phyloP scores from a whole-genome alignment of 352 stramenopile species.

The Phytophthora pisi region DNA sequence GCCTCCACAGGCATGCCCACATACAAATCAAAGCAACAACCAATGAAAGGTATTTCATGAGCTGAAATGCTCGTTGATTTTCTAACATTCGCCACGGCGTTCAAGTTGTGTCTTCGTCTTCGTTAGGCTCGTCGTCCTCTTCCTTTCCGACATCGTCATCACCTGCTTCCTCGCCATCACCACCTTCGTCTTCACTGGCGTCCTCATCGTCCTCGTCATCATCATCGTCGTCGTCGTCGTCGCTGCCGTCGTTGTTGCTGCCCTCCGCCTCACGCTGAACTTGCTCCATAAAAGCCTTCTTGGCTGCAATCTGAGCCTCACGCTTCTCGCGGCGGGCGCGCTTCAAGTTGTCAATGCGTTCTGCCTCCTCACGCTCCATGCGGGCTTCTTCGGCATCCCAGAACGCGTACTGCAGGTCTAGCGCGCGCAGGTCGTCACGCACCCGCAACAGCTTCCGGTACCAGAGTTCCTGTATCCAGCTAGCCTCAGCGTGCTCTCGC shows the following conservation, averaged over 20 bases:
- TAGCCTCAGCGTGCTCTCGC: slow-evolving; percentile 29
- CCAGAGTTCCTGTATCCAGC: slow-evolving; percentile 47
- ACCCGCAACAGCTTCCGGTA: slow-evolving; percentile 65
- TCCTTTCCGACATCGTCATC: slow-evolving; percentile 26
- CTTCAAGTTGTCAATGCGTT: slow-evolving; percentile 56
- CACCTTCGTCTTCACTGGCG: slow-evolving; percentile 16
- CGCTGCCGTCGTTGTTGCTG: slow-evolving; percentile 11
- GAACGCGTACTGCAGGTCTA: slow-evolving; percentile 66
- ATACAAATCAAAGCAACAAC: slow-evolving; percentile 24
- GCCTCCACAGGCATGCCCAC: background rate
- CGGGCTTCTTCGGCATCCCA: slow-evolving; percentile 67
- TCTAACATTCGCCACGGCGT: background rate
- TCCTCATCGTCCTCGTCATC: slow-evolving; percentile 17
- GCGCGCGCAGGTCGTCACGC: slow-evolving; percentile 63
- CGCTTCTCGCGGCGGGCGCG: slow-evolving; percentile 55
- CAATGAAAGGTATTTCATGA: slow-evolving; percentile 16
- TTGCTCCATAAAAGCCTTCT: slow-evolving; percentile 63
- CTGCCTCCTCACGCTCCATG: slow-evolving; percentile 46
- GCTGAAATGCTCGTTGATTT: background rate
- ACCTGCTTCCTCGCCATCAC: slow-evolving; percentile 14
- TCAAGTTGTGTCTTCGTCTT: slow-evolving; percentile 16
- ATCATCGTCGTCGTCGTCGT: slow-evolving; percentile 30
- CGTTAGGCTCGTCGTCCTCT: slow-evolving; percentile 27
- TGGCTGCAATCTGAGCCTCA: slow-evolving; percentile 57
- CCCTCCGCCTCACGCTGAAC: slow-evolving; percentile 30